Evolutionary conservation across 2,329 filamentous ascomycete genomes (phyloP).

Genomic region (Alternaria gaisen): DNA sequence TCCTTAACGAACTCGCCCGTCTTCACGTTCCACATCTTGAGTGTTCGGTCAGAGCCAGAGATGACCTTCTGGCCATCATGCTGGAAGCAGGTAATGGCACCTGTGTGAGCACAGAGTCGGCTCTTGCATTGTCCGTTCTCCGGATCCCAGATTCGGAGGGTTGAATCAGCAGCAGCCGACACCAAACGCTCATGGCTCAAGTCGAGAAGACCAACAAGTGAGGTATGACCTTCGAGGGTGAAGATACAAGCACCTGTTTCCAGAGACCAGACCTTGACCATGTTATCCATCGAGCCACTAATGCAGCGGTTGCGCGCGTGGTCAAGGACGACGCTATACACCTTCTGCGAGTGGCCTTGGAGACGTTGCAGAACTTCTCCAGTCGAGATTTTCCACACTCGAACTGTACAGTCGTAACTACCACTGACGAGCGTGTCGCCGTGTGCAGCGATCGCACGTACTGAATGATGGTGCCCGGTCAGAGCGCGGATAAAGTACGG

Average conservation of each 20-base stretch:
- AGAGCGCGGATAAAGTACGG: conserved; percentile 93
- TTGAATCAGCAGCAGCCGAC: conserved; percentile 94
- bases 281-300: conserved; percentile 96
- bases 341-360: conserved; percentile 88
- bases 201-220: conserved; percentile 90
- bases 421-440: conserved; percentile 96
- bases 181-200: conserved; percentile 89
- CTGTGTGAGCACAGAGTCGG: conserved; percentile 90
- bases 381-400: conserved; percentile 97
- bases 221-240: conserved; percentile 90
- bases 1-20: conserved; percentile 93
- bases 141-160: conserved; percentile 95
- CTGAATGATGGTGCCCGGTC: conserved; percentile 88
- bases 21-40: conserved; percentile 98
- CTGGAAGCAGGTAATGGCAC: conserved; percentile 98
- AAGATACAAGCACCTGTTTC: conserved; percentile 84
- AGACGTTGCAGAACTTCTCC: conserved; percentile 86
- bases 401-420: conserved; percentile 93
- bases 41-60: conserved; percentile 89
- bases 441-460: conserved; percentile 93
- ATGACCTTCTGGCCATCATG: conserved; percentile 97
- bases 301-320: conserved; percentile 93
- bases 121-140: conserved; percentile 90
- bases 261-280: conserved; percentile 97
- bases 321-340: conserved; percentile 96